phyloP scores from a whole-genome alignment of 2,329 filamentous ascomycete genomes.

The Diaporthe amygdali region DNA sequence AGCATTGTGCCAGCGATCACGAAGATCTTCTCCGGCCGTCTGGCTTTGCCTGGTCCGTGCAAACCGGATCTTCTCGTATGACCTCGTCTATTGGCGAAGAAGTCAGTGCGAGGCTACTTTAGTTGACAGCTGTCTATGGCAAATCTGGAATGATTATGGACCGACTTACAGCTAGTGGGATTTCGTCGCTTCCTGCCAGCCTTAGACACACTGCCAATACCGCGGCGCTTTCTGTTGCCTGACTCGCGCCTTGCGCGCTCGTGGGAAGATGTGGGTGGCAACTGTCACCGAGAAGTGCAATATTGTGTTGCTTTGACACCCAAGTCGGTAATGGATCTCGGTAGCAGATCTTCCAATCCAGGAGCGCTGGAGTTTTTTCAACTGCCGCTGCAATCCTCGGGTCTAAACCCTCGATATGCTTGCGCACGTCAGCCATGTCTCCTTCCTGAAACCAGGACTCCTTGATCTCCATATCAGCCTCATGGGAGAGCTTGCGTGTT shows the following conservation, averaged over 20 bases:
- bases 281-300: conserved; percentile 57
- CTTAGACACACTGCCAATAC: conserved; percentile 50
- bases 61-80: conserved; percentile 50
- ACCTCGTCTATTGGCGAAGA: conserved; percentile 37
- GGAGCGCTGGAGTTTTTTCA: conserved; percentile 47
- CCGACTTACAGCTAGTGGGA: conserved; percentile 42
- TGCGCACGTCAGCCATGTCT: conserved; percentile 49
- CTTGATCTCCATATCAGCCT: conserved; percentile 48
- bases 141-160: background rate
- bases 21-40: conserved; percentile 48
- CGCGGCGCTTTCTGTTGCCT: conserved; percentile 58
- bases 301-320: conserved; percentile 54
- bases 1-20: conserved; percentile 49
- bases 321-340: conserved; percentile 57
- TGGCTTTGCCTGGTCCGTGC: conserved; percentile 45
- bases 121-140: background rate
- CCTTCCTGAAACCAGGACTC: conserved; percentile 54
- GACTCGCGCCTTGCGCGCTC: conserved; percentile 57
- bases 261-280: conserved; percentile 61
- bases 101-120: background rate
- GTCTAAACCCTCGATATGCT: conserved; percentile 43
- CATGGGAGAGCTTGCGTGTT: conserved; percentile 46
- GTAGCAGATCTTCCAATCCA: conserved; percentile 62
- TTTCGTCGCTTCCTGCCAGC: conserved; percentile 44
- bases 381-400: conserved; percentile 51